phyloP scores from a whole-genome alignment of 78 protist genomes.

The Corallochytrium limacisporum region DNA sequence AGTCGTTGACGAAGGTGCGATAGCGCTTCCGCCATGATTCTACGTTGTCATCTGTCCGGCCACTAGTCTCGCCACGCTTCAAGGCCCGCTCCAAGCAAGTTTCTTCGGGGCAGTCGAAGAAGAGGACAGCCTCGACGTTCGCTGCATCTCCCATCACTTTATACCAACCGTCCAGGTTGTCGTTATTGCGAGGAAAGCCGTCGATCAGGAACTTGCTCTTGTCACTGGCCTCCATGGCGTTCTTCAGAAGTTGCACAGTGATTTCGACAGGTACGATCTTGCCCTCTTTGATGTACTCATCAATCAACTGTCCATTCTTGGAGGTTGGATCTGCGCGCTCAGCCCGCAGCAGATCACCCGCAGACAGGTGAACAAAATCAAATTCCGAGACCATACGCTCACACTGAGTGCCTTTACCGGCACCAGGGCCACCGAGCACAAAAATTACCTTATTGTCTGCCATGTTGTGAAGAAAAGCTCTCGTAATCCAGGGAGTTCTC shows the following conservation, averaged over 20 bases:
- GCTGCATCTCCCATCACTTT: background rate
- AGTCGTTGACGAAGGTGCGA: conserved; percentile 3
- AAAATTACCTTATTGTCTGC: conserved; percentile 10
- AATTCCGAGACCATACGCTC: conserved; percentile 6
- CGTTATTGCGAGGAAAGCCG: conserved; percentile 53
- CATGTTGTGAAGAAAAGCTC: too few relatives aligned
- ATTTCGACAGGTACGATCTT: conserved; percentile 20
- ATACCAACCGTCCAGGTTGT: conserved; percentile 16
- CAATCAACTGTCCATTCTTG: conserved; percentile 10
- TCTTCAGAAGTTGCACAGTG: background rate
- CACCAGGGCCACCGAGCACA: conserved; percentile 37
- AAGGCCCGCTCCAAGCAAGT: background rate
- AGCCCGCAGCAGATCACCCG: conserved; percentile 36
- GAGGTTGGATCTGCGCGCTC: background rate
- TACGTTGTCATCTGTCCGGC: conserved; percentile 60
- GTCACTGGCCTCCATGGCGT: conserved; percentile 5
- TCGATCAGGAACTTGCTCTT: conserved; percentile 34
- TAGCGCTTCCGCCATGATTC: conserved; percentile 42
- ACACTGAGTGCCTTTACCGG: conserved; percentile 45
- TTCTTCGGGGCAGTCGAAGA: conserved; percentile 47
- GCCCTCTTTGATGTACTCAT: conserved; percentile 5
- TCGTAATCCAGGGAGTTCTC: too few relatives aligned
- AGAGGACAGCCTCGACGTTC: conserved; percentile 16
- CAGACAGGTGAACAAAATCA: conserved; percentile 21
- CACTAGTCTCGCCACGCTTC: conserved; percentile 42